These are phyloP conservation scores for Aspergillus taichungensis DNA, from an alignment of 495 filamentous ascomycete genomes.

Conservation along the genomic window DNA sequence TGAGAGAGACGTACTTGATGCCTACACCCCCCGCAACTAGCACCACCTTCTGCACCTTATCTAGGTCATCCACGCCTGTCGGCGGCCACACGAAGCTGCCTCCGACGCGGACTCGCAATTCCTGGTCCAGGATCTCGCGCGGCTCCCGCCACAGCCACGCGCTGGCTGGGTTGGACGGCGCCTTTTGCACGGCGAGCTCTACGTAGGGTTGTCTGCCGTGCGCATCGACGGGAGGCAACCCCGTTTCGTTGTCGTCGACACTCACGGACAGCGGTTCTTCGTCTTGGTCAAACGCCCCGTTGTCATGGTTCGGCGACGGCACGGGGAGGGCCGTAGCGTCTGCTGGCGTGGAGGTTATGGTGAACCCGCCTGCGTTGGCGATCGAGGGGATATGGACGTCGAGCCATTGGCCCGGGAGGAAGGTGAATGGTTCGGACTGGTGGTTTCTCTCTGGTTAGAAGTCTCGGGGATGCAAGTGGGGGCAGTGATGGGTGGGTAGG, in stretches of 20 bases:
- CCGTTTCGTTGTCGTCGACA: conserved; percentile 10
- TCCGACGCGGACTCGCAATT: conserved; percentile 61
- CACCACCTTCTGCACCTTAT: conserved; percentile 46
- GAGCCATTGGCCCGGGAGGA: conserved; percentile 85
- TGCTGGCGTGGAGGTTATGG: conserved; percentile 68
- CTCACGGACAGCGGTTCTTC: conserved; percentile 8
- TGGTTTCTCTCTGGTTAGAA: conserved; percentile 7
- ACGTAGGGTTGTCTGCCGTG: conserved; percentile 41
- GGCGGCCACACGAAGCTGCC: conserved; percentile 76
- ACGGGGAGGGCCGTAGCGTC: conserved; percentile 26
- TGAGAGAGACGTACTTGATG: conserved; percentile 48
- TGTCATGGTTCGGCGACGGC: too few species aligned
- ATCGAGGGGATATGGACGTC: conserved; percentile 66
- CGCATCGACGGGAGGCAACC: conserved; percentile 8
- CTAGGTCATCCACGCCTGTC: conserved; percentile 22
- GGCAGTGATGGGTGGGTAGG: neutral
- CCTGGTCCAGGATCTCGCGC: conserved; percentile 44
- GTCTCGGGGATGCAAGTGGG: too few species aligned
- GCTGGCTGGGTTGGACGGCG: conserved; percentile 57
- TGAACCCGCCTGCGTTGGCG: conserved; percentile 70
- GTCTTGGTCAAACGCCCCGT: conserved; percentile 8
- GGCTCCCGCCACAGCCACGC: conserved; percentile 62
- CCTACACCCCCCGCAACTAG: conserved; percentile 80
- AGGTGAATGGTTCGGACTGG: conserved; percentile 32
- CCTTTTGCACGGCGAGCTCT: conserved; percentile 66